A percentile compares a stretch with the other conserved stretches of the same genome.
Conservation (phyloP, 202 grass and related monocot species). For the Carex sylvatica region DNA sequence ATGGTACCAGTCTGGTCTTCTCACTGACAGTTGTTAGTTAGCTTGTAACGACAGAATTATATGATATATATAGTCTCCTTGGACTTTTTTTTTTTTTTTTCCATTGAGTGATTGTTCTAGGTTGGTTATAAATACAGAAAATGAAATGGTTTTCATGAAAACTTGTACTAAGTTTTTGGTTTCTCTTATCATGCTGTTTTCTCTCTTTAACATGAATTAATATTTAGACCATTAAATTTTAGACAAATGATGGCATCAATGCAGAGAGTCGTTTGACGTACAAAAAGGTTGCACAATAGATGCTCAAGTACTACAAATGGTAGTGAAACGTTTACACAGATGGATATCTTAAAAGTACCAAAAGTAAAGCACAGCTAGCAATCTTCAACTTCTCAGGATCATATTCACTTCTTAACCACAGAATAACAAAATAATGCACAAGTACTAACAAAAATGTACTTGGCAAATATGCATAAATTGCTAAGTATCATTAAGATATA, state of each 20-base stretch:
- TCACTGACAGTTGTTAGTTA: not conserved
- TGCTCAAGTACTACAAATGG: not conserved
- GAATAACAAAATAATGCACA: not conserved
- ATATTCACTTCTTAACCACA: not conserved
- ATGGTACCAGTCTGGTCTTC: not conserved
- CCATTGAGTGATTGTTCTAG: not conserved
- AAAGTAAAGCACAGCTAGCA: not conserved
- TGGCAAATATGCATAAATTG: not conserved
- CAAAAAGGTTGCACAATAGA: not conserved
- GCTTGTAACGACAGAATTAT: not conserved
- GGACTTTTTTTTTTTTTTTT: not conserved
- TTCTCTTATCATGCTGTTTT: no score
- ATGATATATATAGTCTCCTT: not conserved
- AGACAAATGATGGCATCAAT: not conserved
- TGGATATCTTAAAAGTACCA: not conserved
- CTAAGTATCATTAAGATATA: not conserved
- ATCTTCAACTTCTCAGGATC: conserved; percentile 10
- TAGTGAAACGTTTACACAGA: not conserved
- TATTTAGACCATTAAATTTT: not conserved
- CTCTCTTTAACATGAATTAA: no score
- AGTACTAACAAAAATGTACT: conserved; percentile 17
- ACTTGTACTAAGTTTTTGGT: no score
- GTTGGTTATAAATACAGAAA: no score
- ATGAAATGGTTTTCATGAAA: no score
- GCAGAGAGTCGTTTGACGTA: not conserved